These are phyloP conservation scores for Gloeostereum incarnatum DNA, from an alignment of 768 basidiomycete genomes.

Conservation along the genomic window DNA sequence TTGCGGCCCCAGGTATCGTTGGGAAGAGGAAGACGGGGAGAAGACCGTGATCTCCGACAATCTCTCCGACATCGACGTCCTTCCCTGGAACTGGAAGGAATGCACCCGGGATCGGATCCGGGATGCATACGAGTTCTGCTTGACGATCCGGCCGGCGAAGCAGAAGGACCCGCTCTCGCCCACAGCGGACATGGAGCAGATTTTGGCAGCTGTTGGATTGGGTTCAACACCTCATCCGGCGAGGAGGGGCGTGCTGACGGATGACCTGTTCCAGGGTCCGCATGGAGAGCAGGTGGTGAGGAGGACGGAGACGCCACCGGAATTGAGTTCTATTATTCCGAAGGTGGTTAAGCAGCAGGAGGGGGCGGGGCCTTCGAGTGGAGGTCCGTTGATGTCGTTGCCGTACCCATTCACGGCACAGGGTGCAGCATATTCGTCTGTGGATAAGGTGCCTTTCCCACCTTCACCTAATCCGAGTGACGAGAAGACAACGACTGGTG, in stretches of 20 bases:
- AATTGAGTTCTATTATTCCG: conserved; percentile 30
- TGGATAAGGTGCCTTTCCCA: conserved; percentile 69
- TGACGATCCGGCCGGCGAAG: conserved; percentile 19
- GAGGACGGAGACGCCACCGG: conserved; percentile 15
- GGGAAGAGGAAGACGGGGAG: conserved; percentile 75
- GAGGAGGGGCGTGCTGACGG: conserved; percentile 47
- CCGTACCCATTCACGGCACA: conserved; percentile 68
- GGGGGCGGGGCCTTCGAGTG: conserved; percentile 17
- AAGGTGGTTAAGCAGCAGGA: conserved; percentile 42
- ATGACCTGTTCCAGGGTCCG: conserved; percentile 57
- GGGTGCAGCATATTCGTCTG: conserved; percentile 51
- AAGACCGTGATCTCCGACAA: conserved; percentile 43
- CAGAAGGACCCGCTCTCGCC: conserved; percentile 13
- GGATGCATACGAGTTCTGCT: conserved; percentile 78
- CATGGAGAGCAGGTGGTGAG: conserved; percentile 16
- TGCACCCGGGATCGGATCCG: conserved; percentile 61
- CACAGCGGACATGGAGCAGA: conserved; percentile 45
- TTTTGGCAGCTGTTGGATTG: conserved; percentile 50
- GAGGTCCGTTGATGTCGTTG: conserved; percentile 35
- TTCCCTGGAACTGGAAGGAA: conserved; percentile 78
- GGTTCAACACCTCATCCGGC: conserved; percentile 41
- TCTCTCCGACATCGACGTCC: conserved; percentile 34
- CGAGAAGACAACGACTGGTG: conserved; percentile 22
- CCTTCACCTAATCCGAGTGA: conserved; percentile 41
- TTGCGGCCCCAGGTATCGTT: conserved; percentile 74